Evolutionary conservation across 1,284 basidiomycete species (phyloP), one percentile per base, ranked within the genome.

Genomic region (Laetiporus sulphureus): DNA sequence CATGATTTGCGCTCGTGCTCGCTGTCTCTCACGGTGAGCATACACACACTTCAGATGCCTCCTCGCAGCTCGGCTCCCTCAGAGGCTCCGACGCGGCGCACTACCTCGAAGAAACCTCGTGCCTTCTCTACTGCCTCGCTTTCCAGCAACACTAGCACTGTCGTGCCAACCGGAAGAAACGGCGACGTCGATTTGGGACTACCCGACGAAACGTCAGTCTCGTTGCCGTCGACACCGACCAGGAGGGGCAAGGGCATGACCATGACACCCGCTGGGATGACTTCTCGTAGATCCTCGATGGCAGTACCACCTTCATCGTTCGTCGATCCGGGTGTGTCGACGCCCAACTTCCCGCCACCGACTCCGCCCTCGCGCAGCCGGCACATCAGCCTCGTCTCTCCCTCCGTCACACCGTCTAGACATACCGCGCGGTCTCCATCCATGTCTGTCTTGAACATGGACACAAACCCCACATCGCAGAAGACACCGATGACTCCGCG

Each of bases 401-500:
- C 57, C 1, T 58, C 57, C 6, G 46, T 54, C 15, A 50, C 55
- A 2, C 41, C 52, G 12, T 52, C 53, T 25, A 42, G 54, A 24
- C 50, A 56, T 34, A 57, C 44, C 30, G 42, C 52, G 35, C 60
- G 57, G n/a, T 57, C 60, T 10, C 43, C 49, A 21, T 56, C 58
- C 5, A 38, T 53, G n/a, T 59, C 63, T 25, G 48, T 61, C 29
- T 54, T 57, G 38, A 52, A 57, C 32, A 36, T 48, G 31, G 54
- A 48, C 41, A 47, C 57, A 50, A 47, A 56, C 41, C 38, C 47
- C 41, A 36, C 50, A 5, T 55, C 54, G 41, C 57, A 61, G 47
- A 52, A 47, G 45, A 52, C 39, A 45, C 67, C 68, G 13, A 56
- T 65, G 10, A 58, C 57, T 10, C 64, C 69, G 50, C 61, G 64